Percentiles rank a stretch among this genome's conserved stretches.
phyloP scores from a whole-genome alignment of 2,329 filamentous ascomycete genomes.

The Fusarium abutilonis region DNA sequence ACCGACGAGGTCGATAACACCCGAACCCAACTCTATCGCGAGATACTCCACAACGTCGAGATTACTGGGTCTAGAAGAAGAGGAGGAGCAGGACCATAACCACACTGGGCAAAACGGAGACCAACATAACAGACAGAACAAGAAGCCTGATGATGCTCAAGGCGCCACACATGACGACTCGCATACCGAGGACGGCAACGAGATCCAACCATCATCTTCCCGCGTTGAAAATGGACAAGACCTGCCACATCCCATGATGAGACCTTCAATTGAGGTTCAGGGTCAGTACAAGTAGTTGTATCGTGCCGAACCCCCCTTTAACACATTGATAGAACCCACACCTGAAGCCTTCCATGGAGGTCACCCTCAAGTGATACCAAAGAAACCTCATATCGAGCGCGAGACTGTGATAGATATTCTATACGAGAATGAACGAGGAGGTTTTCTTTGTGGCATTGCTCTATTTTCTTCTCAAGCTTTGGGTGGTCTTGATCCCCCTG shows the following conservation, averaged over 20 bases:
- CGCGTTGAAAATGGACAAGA: constrained; percentile 15
- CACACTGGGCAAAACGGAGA: constrained; percentile 7
- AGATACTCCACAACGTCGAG: constrained; percentile 43
- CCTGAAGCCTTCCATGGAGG: constrained; percentile 40
- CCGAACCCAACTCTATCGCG: constrained; percentile 32
- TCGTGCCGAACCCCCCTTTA: constrained; percentile 4
- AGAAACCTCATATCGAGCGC: constrained; percentile 51
- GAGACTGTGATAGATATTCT: constrained; percentile 81
- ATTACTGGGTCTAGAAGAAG: constrained; percentile 36
- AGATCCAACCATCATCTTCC: constrained; percentile 4
- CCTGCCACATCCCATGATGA: constrained; percentile 35
- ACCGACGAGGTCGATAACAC: constrained; percentile 31
- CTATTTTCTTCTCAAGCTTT: constrained; percentile 90
- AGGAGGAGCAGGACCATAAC: constrained; percentile 17
- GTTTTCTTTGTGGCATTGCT: constrained; percentile 86
- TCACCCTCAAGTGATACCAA: constrained; percentile 50
- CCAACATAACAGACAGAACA: constrained; percentile 15
- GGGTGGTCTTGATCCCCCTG: constrained; percentile 82
- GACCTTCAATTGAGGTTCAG: constrained; percentile 51
- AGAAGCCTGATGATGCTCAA: constrained; percentile 16
- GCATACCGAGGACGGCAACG: constrained; percentile 25
- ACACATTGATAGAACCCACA: constrained; percentile 45
- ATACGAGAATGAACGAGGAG: constrained; percentile 94
- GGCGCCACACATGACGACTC: constrained; percentile 20
- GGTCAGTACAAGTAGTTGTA: constrained; percentile 34